These are phyloP conservation scores for Umbelopsis isabellina DNA, from an alignment of 192 early-diverging fungal species.

Conservation along the genomic window DNA sequence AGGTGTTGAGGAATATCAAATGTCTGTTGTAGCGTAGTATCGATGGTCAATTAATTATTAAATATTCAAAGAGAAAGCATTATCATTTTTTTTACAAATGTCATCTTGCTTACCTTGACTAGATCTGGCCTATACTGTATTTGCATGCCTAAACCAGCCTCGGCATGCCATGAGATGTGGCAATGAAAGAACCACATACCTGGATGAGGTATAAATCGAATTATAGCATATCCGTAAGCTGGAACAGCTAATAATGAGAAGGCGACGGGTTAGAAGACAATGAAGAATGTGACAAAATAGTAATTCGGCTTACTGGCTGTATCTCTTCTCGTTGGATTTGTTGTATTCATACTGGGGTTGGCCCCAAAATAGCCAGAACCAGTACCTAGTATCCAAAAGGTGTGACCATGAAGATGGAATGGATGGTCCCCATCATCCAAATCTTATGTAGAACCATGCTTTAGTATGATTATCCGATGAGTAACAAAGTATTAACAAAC, in stretches of 20 bases:
- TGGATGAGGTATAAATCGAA: constrained; percentile 81
- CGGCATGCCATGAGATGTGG: constrained; percentile 79
- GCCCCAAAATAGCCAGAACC: constrained; percentile 59
- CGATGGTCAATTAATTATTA: no score
- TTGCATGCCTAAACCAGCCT: constrained; percentile 61
- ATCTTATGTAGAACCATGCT: background rate
- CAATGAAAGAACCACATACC: constrained; percentile 88
- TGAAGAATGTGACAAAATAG: background rate
- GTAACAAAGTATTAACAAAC: background rate
- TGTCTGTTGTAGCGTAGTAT: background rate
- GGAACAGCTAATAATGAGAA: constrained; percentile 51
- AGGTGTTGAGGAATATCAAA: constrained; percentile 5
- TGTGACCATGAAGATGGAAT: constrained; percentile 85
- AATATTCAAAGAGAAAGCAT: no score
- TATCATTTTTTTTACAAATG: background rate
- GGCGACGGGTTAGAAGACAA: background rate
- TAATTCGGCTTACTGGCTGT: constrained; percentile 36
- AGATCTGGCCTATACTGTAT: background rate
- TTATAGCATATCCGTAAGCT: constrained; percentile 63
- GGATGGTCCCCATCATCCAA: constrained; percentile 23
- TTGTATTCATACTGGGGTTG: constrained; percentile 41
- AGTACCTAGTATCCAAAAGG: constrained; percentile 77
- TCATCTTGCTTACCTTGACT: background rate
- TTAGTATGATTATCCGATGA: background rate
- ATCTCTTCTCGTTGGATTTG: constrained; percentile 72